Conservation (phyloP, 805 yeast species). For the Pichia ethanolica region DNA sequence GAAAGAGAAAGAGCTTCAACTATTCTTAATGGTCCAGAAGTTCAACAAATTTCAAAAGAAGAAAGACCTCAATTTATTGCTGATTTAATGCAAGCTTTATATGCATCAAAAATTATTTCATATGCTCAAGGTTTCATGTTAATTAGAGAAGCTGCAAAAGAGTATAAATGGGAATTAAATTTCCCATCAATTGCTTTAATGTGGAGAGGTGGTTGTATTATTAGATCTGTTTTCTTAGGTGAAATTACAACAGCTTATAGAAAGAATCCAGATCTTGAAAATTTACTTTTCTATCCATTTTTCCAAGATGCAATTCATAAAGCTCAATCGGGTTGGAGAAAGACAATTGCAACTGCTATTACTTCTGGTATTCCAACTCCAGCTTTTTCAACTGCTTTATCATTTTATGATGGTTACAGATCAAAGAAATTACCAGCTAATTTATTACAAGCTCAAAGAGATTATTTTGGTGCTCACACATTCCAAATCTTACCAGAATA, state of each 20-base stretch:
- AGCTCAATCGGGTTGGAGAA: conserved; percentile 96
- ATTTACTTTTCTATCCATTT: conserved; percentile 92
- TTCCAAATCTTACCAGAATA: conserved; percentile 87
- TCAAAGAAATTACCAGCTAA: conserved; percentile 93
- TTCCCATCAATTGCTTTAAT: conserved; percentile 97
- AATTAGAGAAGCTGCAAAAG: conserved; percentile 96
- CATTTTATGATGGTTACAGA: conserved; percentile 99
- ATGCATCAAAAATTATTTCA: conserved; percentile 96
- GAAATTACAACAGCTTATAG: conserved; percentile 97
- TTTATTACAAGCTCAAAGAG: conserved; percentile 98
- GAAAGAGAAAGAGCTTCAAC: conserved; percentile 87
- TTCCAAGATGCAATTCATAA: conserved; percentile 83
- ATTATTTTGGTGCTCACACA: conserved; percentile 99
- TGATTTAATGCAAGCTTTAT: conserved; percentile 94
- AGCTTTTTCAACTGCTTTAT: conserved; percentile 92
- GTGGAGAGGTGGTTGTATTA: conserved; percentile 99
- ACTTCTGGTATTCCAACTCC: conserved; percentile 93
- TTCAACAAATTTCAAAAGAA: conserved; percentile 53
- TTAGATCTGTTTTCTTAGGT: conserved; percentile 96
- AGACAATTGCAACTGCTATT: conserved; percentile 69
- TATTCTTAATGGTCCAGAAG: conserved; percentile 70
- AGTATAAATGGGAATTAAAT: conserved; percentile 94
- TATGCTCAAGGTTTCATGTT: conserved; percentile 99
- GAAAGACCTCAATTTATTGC: conserved; percentile 83
- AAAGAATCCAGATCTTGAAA: conserved; percentile 87